Evolutionary conservation across 164 flowering plant genomes (phyloP).

Genomic region (Magnolia changhungtana): DNA sequence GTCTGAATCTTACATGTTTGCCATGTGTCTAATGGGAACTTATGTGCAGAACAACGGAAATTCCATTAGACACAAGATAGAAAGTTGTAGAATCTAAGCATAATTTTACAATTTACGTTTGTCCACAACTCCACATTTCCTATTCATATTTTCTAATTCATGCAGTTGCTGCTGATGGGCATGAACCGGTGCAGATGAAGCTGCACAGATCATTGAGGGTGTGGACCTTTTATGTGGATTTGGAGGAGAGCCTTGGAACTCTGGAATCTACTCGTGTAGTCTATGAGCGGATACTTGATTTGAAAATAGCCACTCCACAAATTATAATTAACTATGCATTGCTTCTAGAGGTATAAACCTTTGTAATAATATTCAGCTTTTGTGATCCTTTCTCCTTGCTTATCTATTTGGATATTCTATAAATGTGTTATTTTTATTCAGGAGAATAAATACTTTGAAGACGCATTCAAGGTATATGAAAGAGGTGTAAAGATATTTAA

Average conservation of each 20-base stretch:
- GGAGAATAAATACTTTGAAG: conserved; percentile 93
- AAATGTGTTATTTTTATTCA: conserved; percentile 28
- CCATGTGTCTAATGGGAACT: neutral
- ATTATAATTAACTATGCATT: conserved; percentile 87
- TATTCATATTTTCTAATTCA: neutral
- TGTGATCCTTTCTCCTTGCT: neutral
- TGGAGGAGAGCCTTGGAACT: conserved; percentile 84
- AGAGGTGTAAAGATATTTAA: conserved; percentile 95
- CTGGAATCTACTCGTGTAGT: conserved; percentile 85
- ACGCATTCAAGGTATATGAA: conserved; percentile 93
- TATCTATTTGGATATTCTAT: neutral
- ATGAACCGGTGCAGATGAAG: conserved; percentile 93
- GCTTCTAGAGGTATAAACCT: conserved; percentile 65
- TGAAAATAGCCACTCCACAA: conserved; percentile 93
- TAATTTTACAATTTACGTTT: no score
- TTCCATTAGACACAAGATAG: neutral
- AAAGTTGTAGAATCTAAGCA: neutral
- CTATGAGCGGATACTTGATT: conserved; percentile 84
- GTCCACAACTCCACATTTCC: neutral
- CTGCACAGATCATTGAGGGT: conserved; percentile 75
- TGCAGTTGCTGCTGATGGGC: conserved; percentile 94
- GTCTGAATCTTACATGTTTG: no score
- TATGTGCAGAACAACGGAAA: neutral
- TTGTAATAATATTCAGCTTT: neutral
- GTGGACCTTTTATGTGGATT: conserved; percentile 86